Conservation (phyloP, 2,329 filamentous ascomycete genomes). For the Ceratocystis harringtonii region DNA sequence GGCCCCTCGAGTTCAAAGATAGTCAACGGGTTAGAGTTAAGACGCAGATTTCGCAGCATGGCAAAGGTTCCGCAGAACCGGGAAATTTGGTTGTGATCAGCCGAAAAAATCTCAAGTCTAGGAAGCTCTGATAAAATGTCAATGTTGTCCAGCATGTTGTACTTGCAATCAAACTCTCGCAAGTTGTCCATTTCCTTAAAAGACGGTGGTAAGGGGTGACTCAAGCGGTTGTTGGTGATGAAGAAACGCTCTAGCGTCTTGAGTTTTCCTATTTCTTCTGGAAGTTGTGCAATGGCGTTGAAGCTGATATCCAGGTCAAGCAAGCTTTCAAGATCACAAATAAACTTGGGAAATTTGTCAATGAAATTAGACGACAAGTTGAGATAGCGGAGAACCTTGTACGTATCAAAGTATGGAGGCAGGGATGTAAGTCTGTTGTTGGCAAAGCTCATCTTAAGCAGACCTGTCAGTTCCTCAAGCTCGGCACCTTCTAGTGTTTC, state of each 20-base stretch:
- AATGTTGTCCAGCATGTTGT: constrained; percentile 79
- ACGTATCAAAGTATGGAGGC: constrained; percentile 69
- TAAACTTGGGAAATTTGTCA: constrained; percentile 66
- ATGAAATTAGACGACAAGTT: constrained; percentile 92
- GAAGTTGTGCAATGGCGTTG: constrained; percentile 70
- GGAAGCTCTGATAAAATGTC: constrained; percentile 74
- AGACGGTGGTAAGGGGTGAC: constrained; percentile 55
- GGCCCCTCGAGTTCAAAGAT: constrained; percentile 70
- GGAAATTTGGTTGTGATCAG: constrained; percentile 85
- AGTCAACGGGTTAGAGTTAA: constrained; percentile 92
- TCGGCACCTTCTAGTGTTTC: constrained; percentile 78
- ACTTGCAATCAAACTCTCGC: constrained; percentile 85
- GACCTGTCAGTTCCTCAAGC: constrained; percentile 54
- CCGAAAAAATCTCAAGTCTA: constrained; percentile 71
- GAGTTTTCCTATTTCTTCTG: constrained; percentile 62
- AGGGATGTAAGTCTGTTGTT: constrained; percentile 78
- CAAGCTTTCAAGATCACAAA: constrained; percentile 67
- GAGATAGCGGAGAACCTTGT: constrained; percentile 62
- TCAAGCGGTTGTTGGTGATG: constrained; percentile 87
- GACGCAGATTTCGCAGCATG: constrained; percentile 64
- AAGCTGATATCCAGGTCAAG: constrained; percentile 95
- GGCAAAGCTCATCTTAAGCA: constrained; percentile 81
- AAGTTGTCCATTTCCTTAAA: constrained; percentile 63
- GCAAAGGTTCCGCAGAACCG: constrained; percentile 82
- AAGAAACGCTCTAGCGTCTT: constrained; percentile 73